Evolutionary conservation across 1,284 basidiomycete genomes (phyloP), one percentile per base, ranked within the genome.

Genomic region (Heliocybe sulcata): DNA sequence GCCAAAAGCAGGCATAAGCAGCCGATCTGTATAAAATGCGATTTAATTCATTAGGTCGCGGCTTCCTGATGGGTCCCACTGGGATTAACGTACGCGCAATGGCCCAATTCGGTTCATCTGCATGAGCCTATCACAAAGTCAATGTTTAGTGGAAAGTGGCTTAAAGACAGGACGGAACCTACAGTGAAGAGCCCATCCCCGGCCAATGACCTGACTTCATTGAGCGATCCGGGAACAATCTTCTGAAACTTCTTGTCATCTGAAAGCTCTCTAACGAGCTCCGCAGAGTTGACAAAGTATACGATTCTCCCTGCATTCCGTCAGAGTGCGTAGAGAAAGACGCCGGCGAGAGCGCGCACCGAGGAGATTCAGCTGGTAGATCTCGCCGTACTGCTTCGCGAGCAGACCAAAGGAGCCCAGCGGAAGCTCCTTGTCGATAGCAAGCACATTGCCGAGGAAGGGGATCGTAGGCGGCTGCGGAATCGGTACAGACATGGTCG

Each of bases 1-100:
- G 25, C 77, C 75, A 63, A 81, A 81, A 1, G 76, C 74, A 11
- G 79, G 79, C 67, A 79, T 75, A 19, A 82, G 71, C 38, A 82
- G 67, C 31, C 77, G 76, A 64, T 82, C 77, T 73, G 61, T 23
- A 45, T 31, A 14, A 20, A 31, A n/a, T n/a, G n/a, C n/a, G n/a
- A n/a, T n/a, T n/a, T n/a, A n/a, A n/a, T n/a, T n/a, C n/a, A n/a
- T n/a, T n/a, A n/a, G n/a, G n/a, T n/a, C n/a, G n/a, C n/a, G n/a
- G n/a, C n/a, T n/a, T n/a, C n/a, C n/a, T n/a, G n/a, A n/a, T n/a
- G n/a, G n/a, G n/a, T n/a, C n/a, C n/a, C n/a, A n/a, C n/a, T n/a
- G n/a, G 38, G 38, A 16, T 6, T 16, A 11, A 64, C 74, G 53
- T 61, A 77, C 75, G 76, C 20, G 75, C 75, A 42, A 76, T 66